Evolutionary conservation across 2,329 filamentous ascomycete genomes (phyloP), one percentile per base, ranked within the genome.

Genomic region (Ciborinia camelliae): DNA sequence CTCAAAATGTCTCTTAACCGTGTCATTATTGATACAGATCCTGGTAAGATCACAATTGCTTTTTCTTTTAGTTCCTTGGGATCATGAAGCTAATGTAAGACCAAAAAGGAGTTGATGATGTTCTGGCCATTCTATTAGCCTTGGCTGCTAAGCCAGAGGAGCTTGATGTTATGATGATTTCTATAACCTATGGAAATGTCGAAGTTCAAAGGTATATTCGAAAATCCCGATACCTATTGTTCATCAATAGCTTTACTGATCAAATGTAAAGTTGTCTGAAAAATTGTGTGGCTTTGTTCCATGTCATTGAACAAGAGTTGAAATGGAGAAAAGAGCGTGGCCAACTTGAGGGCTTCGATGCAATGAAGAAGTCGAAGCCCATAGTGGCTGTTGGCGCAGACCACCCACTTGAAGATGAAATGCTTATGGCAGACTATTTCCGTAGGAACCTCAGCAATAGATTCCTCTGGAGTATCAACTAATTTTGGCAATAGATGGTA

Each of bases 21-120:
- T 73, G 88, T 99, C 71, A 97, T 99, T 73, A 95, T 99, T 73
- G 95, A 99, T 75, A 98, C 94, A 2, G 95, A 98, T 76, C 94
- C 94, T 70, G 79, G 93, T 91, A 81, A 70, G 76, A 50, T 48
- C 28, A n/a, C n/a, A 0, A 18, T 20, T n/a, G 2, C 9, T 50
- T 15, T 30, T 26, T 26, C 5, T 9, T 20, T 20, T 2, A 30
- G n/a, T n/a, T n/a, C n/a, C n/a, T n/a, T n/a, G 30, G 37, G 41
- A n/a, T 28, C 14, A 35, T 39, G 45, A 50, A 41, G 10, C 53
- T 63, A 47, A 64, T 70, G 32, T 7, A 64, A 28, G 18, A 39
- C 26, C 3, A 15, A 41, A 18, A 62, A 86, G 92, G 94, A 68
- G 90, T 95, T 71, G 95, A 99, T 79, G 95, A 99, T 82, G 83